Evolutionary conservation across 768 basidiomycete species (phyloP).

Genomic region (Mycena indigotica): DNA sequence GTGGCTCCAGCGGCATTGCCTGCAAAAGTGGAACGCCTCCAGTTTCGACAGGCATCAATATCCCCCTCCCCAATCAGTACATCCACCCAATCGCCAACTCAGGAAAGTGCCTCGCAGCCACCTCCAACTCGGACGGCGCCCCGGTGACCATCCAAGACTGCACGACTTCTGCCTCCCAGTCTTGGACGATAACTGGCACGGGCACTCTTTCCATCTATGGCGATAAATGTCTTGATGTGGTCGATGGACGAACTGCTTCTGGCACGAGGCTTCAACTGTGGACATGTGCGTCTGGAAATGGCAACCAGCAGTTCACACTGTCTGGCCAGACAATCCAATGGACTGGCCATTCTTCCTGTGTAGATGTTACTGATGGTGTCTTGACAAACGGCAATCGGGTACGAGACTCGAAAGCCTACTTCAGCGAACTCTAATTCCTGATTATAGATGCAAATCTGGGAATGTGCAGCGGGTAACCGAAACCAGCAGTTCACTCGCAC

Average conservation of each 20-base stretch:
- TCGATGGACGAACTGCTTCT: background rate
- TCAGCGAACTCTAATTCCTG: background rate
- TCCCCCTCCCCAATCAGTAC: background rate
- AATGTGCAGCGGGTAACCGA: background rate
- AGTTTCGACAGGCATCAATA: background rate
- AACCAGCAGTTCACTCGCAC: background rate
- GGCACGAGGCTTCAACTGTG: background rate
- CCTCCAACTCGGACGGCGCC: constrained; percentile 24
- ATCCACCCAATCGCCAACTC: background rate
- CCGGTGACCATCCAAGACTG: constrained; percentile 22
- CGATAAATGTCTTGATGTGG: background rate
- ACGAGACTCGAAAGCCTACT: constrained; percentile 10
- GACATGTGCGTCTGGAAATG: background rate
- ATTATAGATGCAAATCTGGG: constrained; percentile 9
- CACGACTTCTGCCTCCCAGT: constrained; percentile 22
- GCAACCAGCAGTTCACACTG: background rate
- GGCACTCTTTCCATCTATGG: constrained; percentile 19
- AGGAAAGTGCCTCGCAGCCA: constrained; percentile 1
- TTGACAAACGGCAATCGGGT: too few relatives aligned
- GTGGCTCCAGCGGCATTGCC: background rate
- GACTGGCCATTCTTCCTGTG: background rate
- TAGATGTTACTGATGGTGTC: background rate
- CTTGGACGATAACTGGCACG: constrained; percentile 22
- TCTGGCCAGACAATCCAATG: background rate
- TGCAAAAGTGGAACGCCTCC: background rate